Base-by-base conservation (phyloP, 164 flowering plant species). In the Vitis rupestris region DNA sequence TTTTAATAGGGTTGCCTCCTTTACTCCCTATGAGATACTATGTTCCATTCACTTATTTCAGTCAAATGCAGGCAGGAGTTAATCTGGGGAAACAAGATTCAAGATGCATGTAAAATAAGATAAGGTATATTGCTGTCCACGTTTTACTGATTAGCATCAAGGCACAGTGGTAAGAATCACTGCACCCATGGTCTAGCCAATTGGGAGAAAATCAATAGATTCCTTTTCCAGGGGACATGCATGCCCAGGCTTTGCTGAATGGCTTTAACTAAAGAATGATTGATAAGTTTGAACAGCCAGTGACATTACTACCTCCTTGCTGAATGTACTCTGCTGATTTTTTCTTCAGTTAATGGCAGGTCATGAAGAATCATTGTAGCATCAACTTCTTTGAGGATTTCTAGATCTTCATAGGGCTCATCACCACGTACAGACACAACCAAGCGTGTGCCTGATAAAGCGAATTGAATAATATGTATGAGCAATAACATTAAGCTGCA, bases 361-460 rank as follows among this genome's bases (percentile, higher is more conserved):
- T 87, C 83, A 75, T 94, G 97, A 68, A 94, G 85, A 68, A 94
- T 57, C 98, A 94, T 88, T 23, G 88, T 88, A 49, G 90, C 87
- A 79, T 89, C 97, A 52, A 83, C 72, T 16, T 74, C 83, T 76
- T 90, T 92, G 62, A 94, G 86, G 68, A 86, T 73, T 59, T 86
- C 88, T 66, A 94, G 82, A 73, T 92, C 97, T 70, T 87, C 89
- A 67, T 81, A 81, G 47, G 95, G 72, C 78, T 94, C 99, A 77
- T 94, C 97, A 53, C 99, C 99, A 67, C 90, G 95, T 63, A 94
- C 76, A 67, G 94, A 85, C 64, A 90, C 91, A 65, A 86, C 99
- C 82, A 92, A 81, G 17, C 94, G 97, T 67, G 97, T 85, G 59
- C 97, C 99, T 94, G 82, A 65, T 50, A 62, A 23, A 50, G 50